Base-by-base conservation (phyloP, 169 alveolate species). In the Plasmodium fragile region DNA sequence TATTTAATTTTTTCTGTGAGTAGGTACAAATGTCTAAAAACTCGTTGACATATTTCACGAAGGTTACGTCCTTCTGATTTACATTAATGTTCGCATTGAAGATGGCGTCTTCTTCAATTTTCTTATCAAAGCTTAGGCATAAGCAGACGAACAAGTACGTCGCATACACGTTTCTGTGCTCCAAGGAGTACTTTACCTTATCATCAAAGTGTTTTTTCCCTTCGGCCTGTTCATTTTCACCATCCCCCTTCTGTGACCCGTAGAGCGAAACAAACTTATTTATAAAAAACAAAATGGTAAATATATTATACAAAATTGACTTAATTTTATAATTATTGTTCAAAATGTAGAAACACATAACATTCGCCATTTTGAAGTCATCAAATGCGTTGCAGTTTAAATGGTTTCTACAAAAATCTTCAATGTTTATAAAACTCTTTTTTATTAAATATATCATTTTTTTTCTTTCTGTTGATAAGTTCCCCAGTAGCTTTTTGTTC, bases 291-390 rank as follows among this genome's bases (percentile, higher is more conserved):
- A 85, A 73, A 73, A 85, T 53, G 43, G 55, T 85, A 85, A 85
- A 85, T 73, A 85, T 85, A 43, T 85, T 85, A 36, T 85, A 75
- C 43, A 85, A 25, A 69, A 85, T 85, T 52, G 85, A 85, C 79
- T 85, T 85, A n/a, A 85, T 85, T 85, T 85, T 85, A 43, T 85
- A 85, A 72, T 85, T 72, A 75, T 85, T 85, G 28, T 45, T 73
- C 82, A 85, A 43, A 39, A 85, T 85, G 70, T 85, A 85, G 77
- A 85, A 69, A 75, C 93, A 73, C 65, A 85, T 49, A 36, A 45
- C 84, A 85, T 73, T 85, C 6, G 81, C 78, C 84, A 85, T 85
- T 85, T 75, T 85, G 65, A 85, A 85, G 30, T 77, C 79, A 73
- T 85, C 85, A 85, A 85, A 85, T 11, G 80, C 59, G 65, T 52